These are phyloP conservation scores for Fusarium napiforme DNA, from an alignment of 2,329 filamentous ascomycete genomes.

Conservation along the genomic window DNA sequence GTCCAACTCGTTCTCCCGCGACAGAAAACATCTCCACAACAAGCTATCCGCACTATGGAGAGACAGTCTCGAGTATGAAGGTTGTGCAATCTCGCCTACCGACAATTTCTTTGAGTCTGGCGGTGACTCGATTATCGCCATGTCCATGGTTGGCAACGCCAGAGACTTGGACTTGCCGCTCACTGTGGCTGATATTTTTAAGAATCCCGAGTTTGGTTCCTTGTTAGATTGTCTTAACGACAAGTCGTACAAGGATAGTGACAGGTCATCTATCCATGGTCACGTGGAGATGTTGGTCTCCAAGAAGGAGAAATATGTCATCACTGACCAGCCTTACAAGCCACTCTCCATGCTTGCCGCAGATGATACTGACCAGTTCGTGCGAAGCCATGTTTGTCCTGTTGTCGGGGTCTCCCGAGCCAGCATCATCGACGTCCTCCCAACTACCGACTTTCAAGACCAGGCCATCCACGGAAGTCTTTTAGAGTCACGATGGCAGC, in stretches of 20 bases:
- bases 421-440: conserved; percentile 37
- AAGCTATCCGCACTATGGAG: conserved; percentile 28
- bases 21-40: conserved; percentile 7
- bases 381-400: conserved; percentile 30
- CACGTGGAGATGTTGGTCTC: neutral
- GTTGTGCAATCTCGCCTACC: conserved; percentile 2
- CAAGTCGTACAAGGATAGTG: conserved; percentile 15
- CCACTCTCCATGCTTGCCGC: conserved; percentile 10
- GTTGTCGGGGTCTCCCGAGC: conserved; percentile 33
- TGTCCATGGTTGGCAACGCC: conserved; percentile 35
- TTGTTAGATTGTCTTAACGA: conserved; percentile 23
- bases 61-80: conserved; percentile 12
- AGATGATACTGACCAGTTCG: conserved; percentile 17
- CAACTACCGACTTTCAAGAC: conserved; percentile 36
- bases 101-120: conserved; percentile 35
- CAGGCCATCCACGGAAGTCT: conserved; percentile 28
- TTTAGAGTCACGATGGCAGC: conserved; percentile 36
- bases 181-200: conserved; percentile 38
- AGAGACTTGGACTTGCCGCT: conserved; percentile 24
- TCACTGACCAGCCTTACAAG: conserved; percentile 1
- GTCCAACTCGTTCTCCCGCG: neutral
- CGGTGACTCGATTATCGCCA: conserved; percentile 39
- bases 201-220: conserved; percentile 23
- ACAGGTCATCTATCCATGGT: conserved; percentile 6
- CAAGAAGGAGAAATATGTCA: neutral